A percentile compares a stretch with the other conserved stretches of the same genome.
Conservation (phyloP, 2,329 filamentous ascomycete species). For the Exophiala spinifera region DNA sequence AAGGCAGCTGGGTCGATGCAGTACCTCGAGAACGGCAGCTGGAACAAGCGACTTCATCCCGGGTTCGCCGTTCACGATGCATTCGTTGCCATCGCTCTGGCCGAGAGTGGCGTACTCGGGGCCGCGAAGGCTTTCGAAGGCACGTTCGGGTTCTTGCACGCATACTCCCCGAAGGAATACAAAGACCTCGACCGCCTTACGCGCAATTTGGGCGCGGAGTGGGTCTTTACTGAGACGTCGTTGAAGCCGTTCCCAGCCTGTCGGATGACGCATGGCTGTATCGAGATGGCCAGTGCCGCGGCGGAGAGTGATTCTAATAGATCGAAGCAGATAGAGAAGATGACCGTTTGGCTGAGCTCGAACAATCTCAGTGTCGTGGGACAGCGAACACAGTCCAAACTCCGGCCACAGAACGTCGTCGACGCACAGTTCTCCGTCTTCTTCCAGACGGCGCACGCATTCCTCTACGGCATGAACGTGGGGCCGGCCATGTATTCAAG, state of each 20-base stretch:
- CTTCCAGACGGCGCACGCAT: slow-evolving; percentile 31
- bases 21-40: slow-evolving; percentile 37
- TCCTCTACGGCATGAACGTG: neutral
- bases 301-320: no score
- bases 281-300: slow-evolving; percentile 7
- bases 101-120: slow-evolving; percentile 32
- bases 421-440: slow-evolving; percentile 36
- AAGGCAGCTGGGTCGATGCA: slow-evolving; percentile 39
- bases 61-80: slow-evolving; percentile 39
- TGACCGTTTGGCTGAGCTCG: neutral
- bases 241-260: slow-evolving; percentile 19
- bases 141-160: slow-evolving; percentile 12
- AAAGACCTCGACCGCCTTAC: neutral
- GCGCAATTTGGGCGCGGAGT: slow-evolving; percentile 3
- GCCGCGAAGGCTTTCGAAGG: slow-evolving; percentile 15
- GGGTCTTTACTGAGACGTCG: slow-evolving; percentile 10
- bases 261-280: slow-evolving; percentile 15
- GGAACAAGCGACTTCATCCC: slow-evolving; percentile 39
- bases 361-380: slow-evolving; percentile 27
- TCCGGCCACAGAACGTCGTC: slow-evolving; percentile 33
- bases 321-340: no score
- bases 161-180: neutral
- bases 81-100: slow-evolving; percentile 34
- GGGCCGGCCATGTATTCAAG: slow-evolving; percentile 3
- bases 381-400: slow-evolving; percentile 33